Evolutionary conservation across 169 alveolate species (phyloP), one percentile per base, ranked within the genome.

Genomic region (Plasmodium reichenowi): DNA sequence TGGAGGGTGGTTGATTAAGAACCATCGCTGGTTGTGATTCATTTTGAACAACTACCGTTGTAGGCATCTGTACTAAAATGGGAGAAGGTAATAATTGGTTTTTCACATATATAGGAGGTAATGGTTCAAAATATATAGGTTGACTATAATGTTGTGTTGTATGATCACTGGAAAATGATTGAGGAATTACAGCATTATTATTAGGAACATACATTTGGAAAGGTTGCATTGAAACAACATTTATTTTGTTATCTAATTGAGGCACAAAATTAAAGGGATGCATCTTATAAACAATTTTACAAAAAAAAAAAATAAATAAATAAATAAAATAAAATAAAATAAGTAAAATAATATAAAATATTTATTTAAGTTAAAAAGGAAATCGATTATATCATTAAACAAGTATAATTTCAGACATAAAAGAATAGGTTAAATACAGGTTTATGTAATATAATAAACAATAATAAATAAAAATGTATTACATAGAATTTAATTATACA

Each of bases 1-100:
- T 94, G n/a, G 96, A 94, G 24, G 96, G 95, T 47, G 95, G 96
- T 83, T 94, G 96, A 76, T 87, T 94, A n/a, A 94, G 94, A 38
- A 94, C 95, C 80, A 94, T 88, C 26, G 96, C 93, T 32, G 96
- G 96, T 52, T 94, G 88, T 22, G 96, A 93, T 43, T 88, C 92
- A 75, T 94, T 94, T 86, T 95, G 93, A 26, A 94, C 96, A 85
- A 94, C 94, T 64, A 94, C 96, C 3, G 96, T 94, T 48, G 92
- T 71, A 22, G 96, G 96, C 92, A 91, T 93, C 88, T 94, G 96
- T 32, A 94, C 88, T 47, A 86, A 56, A 60, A 86, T 86, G 15
- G 92, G 92, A 86, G 92, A 86, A 17, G 92, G 92, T 17, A 86
- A 22, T 66, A 86, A 86, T 29, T 70, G 92, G 52, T 86, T 86